A percentile compares a stretch with the other conserved stretches of the same genome.
Evolutionary conservation across 352 stramenopile species (phyloP).

Genomic region (Globisporangium splendens): DNA sequence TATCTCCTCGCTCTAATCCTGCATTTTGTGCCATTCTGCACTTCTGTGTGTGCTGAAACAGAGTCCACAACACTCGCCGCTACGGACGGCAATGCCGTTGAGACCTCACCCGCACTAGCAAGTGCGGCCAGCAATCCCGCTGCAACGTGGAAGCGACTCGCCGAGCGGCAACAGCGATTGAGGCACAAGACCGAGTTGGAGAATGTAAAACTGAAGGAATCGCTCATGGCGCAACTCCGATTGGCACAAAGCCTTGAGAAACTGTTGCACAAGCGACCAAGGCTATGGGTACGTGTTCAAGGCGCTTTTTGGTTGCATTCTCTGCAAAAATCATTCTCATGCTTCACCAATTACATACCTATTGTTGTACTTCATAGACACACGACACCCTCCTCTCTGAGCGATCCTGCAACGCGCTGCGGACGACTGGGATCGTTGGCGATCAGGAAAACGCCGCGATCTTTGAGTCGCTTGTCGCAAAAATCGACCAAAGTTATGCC

Average conservation of each 20-base stretch:
- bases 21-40: too few species aligned
- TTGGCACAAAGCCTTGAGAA: conserved; percentile 7
- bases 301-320: background rate
- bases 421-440: background rate
- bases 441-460: conserved; percentile 4
- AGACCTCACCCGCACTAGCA: too few species aligned
- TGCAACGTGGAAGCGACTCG: conserved; percentile 15
- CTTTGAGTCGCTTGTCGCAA: conserved; percentile 2
- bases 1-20: too few species aligned
- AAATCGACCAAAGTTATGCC: conserved; percentile 7
- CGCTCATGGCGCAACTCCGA: conserved; percentile 12
- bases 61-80: background rate
- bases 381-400: conserved; percentile 5
- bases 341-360: too few species aligned
- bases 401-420: background rate
- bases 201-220: conserved; percentile 16
- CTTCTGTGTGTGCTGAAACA: background rate
- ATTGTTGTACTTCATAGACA: background rate
- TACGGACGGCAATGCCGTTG: background rate
- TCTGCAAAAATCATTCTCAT: background rate
- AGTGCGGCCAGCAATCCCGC: background rate
- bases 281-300: conserved; percentile 8
- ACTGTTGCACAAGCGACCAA: conserved; percentile 11
- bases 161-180: conserved; percentile 8
- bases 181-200: conserved; percentile 12